These are phyloP conservation scores for Delitschia confertaspora DNA, from an alignment of 495 filamentous ascomycete species.

Conservation along the genomic window DNA sequence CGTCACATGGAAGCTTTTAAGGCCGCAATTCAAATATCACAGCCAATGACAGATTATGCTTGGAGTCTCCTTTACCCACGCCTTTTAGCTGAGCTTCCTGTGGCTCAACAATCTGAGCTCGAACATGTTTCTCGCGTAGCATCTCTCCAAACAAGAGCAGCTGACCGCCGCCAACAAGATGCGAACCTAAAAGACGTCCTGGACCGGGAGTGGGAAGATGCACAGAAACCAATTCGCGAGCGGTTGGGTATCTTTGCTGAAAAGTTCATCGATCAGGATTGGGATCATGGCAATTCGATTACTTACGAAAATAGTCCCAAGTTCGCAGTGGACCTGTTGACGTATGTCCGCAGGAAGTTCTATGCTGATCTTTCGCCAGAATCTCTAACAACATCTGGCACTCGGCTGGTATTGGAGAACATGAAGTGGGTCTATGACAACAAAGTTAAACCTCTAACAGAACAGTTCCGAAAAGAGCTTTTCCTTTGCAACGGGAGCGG, in stretches of 20 bases:
- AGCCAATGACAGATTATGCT: conserved; percentile 51
- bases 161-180: conserved; percentile 39
- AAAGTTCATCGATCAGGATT: conserved; percentile 51
- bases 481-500: conserved; percentile 57
- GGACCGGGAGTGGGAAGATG: conserved; percentile 59
- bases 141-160: conserved; percentile 39
- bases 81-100: conserved; percentile 52
- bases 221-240: conserved; percentile 53
- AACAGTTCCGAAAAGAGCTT: conserved; percentile 52
- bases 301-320: conserved; percentile 49
- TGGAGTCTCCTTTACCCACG: conserved; percentile 59
- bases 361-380: conserved; percentile 44
- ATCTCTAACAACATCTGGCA: conserved; percentile 44
- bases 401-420: conserved; percentile 63
- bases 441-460: conserved; percentile 60
- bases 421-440: conserved; percentile 79
- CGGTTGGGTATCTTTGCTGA: conserved; percentile 53
- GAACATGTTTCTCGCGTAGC: conserved; percentile 37
- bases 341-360: conserved; percentile 53
- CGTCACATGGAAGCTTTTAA: conserved; percentile 60
- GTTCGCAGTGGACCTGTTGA: conserved; percentile 59
- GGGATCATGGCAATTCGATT: conserved; percentile 48
- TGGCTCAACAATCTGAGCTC: conserved; percentile 47
- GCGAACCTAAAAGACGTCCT: conserved; percentile 45
- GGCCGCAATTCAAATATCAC: conserved; percentile 56